These are phyloP conservation scores for Silene conica DNA, from an alignment of 148 eudicot species.

Conservation along the genomic window DNA sequence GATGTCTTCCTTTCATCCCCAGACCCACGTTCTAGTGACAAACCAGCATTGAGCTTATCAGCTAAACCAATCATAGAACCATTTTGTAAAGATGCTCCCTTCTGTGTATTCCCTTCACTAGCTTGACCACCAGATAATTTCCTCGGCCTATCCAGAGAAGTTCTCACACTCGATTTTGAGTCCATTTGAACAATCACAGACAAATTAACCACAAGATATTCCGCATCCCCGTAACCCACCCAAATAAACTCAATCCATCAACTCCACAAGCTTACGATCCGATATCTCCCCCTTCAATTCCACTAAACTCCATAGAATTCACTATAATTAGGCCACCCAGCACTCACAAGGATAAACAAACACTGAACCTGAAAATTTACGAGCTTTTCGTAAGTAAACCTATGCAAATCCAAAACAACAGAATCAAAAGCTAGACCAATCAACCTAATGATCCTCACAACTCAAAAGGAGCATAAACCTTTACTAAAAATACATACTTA, in stretches of 20 bases:
- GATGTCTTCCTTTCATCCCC: constrained; percentile 44
- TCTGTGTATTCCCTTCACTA: constrained; percentile 29
- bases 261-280: constrained; percentile 22
- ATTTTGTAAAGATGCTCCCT: constrained; percentile 30
- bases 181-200: constrained; percentile 39
- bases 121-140: constrained; percentile 29
- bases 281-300: constrained; percentile 25
- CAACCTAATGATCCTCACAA: not conserved
- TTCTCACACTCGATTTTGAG: constrained; percentile 39
- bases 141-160: constrained; percentile 37
- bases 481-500: not conserved
- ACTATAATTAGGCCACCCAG: constrained; percentile 29
- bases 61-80: constrained; percentile 35
- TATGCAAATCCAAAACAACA: not conserved
- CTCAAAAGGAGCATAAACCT: not conserved
- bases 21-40: constrained; percentile 31
- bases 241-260: constrained; percentile 16
- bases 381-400: not conserved
- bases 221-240: constrained; percentile 30
- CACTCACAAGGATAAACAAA: not conserved
- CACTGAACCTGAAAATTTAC: not conserved
- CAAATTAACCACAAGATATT: constrained; percentile 10
- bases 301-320: constrained; percentile 25
- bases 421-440: not conserved
- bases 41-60: constrained; percentile 41